Conservation (phyloP, 768 basidiomycete genomes). For the Naganishia friedmannii region DNA sequence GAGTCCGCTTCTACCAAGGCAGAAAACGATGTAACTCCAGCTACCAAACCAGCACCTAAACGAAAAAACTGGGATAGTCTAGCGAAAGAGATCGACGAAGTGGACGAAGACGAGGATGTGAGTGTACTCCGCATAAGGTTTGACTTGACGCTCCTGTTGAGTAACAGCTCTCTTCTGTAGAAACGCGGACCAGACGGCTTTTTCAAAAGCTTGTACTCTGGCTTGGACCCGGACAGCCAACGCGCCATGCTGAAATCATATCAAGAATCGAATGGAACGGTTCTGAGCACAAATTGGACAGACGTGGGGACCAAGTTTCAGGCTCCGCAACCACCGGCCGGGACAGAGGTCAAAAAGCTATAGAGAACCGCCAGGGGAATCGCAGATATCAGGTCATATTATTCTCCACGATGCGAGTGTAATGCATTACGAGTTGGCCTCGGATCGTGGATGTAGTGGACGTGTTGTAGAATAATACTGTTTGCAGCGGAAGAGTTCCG, state of each 20-base stretch:
- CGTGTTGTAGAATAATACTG: not conserved
- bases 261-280: constrained; percentile 89
- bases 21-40: too few species aligned
- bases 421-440: too few species aligned
- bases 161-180: not conserved
- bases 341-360: constrained; percentile 5
- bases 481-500: not conserved
- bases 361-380: not conserved
- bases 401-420: too few species aligned
- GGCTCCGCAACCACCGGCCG: constrained; percentile 15
- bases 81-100: constrained; percentile 65
- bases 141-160: not conserved
- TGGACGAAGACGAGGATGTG: constrained; percentile 52
- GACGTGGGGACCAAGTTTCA: constrained; percentile 10
- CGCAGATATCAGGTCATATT: not conserved
- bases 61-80: constrained; percentile 89
- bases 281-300: constrained; percentile 66
- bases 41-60: not conserved
- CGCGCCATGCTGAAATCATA: constrained; percentile 99
- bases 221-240: constrained; percentile 85
- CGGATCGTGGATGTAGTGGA: too few species aligned
- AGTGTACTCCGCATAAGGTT: not conserved
- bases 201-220: constrained; percentile 63
- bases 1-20: not conserved
- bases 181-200: constrained; percentile 14